Conservation (phyloP, 805 yeast species). For the Pichia eremophila region DNA sequence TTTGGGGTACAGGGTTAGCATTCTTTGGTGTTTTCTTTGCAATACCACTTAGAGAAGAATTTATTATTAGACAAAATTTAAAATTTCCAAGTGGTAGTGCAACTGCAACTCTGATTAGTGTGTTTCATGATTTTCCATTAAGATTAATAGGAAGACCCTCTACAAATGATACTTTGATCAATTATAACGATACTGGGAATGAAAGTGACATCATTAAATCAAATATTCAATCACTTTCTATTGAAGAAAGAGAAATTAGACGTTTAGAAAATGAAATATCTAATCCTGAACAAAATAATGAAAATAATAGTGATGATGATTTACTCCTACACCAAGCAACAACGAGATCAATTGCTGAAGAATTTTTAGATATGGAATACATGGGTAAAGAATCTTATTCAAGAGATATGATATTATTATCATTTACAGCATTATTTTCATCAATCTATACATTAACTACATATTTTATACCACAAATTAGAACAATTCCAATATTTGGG, state of each 20-base stretch:
- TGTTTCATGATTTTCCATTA: conserved; percentile 58
- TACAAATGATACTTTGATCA: background rate
- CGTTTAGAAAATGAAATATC: background rate
- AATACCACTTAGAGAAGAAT: conserved; percentile 76
- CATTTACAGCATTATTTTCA: conserved; percentile 55
- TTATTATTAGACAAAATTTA: conserved; percentile 75
- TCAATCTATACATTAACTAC: conserved; percentile 64
- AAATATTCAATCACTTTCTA: background rate
- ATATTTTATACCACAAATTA: conserved; percentile 63
- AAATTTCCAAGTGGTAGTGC: conserved; percentile 95
- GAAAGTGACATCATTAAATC: background rate
- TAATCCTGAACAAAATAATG: background rate
- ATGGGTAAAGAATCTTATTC: conserved; percentile 26
- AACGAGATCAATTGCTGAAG: background rate
- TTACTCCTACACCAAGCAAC: background rate
- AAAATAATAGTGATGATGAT: conserved; percentile 6
- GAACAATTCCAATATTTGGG: conserved; percentile 73
- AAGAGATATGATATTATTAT: conserved; percentile 52
- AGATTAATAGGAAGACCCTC: background rate
- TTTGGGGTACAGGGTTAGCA: conserved; percentile 84
- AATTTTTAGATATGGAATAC: background rate
- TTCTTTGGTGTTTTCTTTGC: conserved; percentile 96
- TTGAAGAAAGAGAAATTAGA: background rate
- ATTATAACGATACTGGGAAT: background rate
- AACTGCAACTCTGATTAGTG: conserved; percentile 86